Conservation (phyloP, 2,329 filamentous ascomycete species). For the Tolypocladium ophioglossoides region DNA sequence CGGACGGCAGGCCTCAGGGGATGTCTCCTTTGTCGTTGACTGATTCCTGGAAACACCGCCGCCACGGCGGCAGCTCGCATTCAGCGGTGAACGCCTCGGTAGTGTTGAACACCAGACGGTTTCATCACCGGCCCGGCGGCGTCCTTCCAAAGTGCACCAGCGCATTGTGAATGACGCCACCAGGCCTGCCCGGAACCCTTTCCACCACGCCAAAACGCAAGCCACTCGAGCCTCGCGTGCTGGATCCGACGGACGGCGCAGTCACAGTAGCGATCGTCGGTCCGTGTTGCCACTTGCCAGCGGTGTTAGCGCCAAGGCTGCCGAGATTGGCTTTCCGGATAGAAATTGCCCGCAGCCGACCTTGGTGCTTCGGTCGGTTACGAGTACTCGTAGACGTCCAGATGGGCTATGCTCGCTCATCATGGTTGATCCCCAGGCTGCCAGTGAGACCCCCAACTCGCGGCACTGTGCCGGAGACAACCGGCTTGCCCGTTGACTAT, state of each 20-base stretch:
- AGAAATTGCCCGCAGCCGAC: conserved; percentile 1
- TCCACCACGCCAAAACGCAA: not conserved
- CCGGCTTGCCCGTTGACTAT: not conserved
- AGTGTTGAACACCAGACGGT: not conserved
- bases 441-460: not conserved
- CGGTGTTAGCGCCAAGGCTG: not conserved
- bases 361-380: not conserved
- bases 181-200: not conserved
- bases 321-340: conserved; percentile 2
- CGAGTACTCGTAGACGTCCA: too few relatives aligned
- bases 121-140: not conserved
- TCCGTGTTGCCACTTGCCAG: conserved; percentile 4
- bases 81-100: not conserved
- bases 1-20: not conserved
- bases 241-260: conserved; percentile 7
- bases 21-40: not conserved
- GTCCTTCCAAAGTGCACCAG: not conserved
- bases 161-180: not conserved
- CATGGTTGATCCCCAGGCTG: not conserved
- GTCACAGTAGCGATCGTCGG: conserved; percentile 1
- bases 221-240: not conserved
- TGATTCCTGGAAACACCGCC: not conserved
- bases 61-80: not conserved
- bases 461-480: not conserved
- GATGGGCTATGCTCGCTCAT: not conserved